A percentile compares a stretch with the other conserved stretches of the same genome.
Conservation (phyloP, 805 yeast species). For the Metschnikowia peoriensis region DNA sequence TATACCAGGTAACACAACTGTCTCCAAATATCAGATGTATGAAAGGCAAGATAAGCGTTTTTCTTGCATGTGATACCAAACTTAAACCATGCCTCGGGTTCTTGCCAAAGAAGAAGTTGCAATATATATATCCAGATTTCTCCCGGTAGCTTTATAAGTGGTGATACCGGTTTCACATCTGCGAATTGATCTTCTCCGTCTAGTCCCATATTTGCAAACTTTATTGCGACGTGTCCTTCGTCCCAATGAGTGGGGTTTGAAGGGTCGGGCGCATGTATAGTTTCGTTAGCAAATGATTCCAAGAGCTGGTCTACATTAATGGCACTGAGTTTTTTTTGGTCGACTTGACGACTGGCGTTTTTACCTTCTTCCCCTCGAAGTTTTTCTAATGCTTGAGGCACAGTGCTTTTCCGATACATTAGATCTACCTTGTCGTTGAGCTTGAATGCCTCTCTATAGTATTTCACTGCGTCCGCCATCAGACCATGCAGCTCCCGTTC, state of each 20-base stretch:
- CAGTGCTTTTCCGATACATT: conserved; percentile 56
- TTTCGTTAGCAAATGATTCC: conserved; percentile 31
- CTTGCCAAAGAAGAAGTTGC: conserved; percentile 42
- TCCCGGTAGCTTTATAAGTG: conserved; percentile 43
- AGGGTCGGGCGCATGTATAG: conserved; percentile 29
- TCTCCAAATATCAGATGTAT: conserved; percentile 49
- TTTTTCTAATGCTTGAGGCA: conserved; percentile 35
- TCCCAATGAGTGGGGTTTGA: conserved; percentile 18
- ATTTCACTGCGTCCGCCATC: conserved; percentile 77
- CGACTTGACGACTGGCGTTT: conserved; percentile 29
- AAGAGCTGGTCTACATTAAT: conserved; percentile 44
- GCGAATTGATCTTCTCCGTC: conserved; percentile 10
- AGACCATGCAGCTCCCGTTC: conserved; percentile 70
- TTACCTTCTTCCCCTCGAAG: conserved; percentile 26
- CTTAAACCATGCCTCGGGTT: conserved; percentile 65
- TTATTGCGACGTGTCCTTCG: conserved; percentile 23
- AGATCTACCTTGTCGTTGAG: conserved; percentile 61
- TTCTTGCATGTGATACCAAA: conserved; percentile 59
- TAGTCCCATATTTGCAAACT: conserved; percentile 26
- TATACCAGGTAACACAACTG: conserved; percentile 50
- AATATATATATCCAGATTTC: conserved; percentile 57
- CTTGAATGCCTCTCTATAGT: conserved; percentile 69
- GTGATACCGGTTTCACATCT: conserved; percentile 33
- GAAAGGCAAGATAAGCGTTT: conserved; percentile 57
- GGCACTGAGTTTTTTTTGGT: conserved; percentile 35